These are phyloP conservation scores for Gossypium gossypioides DNA, from an alignment of 441 rosid genomes.

Conservation along the genomic window DNA sequence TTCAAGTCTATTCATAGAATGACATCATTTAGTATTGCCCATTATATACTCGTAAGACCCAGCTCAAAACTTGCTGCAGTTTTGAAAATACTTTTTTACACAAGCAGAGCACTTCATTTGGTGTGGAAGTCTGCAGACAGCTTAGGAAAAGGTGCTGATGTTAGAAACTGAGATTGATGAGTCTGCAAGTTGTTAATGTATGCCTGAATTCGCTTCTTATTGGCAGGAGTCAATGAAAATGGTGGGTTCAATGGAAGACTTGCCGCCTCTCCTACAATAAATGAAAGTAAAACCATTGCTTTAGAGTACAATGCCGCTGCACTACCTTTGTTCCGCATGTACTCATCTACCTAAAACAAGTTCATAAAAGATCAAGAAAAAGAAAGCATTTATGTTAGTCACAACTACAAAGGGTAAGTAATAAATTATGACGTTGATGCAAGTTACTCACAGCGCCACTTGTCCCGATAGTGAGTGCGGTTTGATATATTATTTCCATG, in stretches of 20 bases:
- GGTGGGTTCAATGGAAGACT: constrained; percentile 53
- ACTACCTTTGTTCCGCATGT: constrained; percentile 39
- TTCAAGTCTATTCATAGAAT: neutral
- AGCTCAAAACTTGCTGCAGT: constrained; percentile 9
- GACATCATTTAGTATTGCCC: neutral
- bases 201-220: constrained; percentile 42
- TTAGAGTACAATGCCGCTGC: constrained; percentile 54
- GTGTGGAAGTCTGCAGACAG: constrained; percentile 7
- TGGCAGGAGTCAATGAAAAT: constrained; percentile 38
- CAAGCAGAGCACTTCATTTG: constrained; percentile 17
- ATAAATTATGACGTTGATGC: neutral
- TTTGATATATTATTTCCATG: constrained; percentile 57
- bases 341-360: constrained; percentile 51
- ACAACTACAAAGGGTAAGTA: neutral
- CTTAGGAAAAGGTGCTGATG: constrained; percentile 10
- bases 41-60: constrained; percentile 12
- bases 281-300: constrained; percentile 61
- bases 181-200: constrained; percentile 50
- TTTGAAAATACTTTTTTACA: constrained; percentile 18
- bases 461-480: constrained; percentile 48
- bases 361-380: neutral
- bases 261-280: constrained; percentile 56
- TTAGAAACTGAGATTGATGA: constrained; percentile 42
- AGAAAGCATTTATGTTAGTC: neutral
- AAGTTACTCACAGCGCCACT: constrained; percentile 54